Evolutionary conservation across 331 rosid genomes (phyloP).

Genomic region (Quercus lobata): DNA sequence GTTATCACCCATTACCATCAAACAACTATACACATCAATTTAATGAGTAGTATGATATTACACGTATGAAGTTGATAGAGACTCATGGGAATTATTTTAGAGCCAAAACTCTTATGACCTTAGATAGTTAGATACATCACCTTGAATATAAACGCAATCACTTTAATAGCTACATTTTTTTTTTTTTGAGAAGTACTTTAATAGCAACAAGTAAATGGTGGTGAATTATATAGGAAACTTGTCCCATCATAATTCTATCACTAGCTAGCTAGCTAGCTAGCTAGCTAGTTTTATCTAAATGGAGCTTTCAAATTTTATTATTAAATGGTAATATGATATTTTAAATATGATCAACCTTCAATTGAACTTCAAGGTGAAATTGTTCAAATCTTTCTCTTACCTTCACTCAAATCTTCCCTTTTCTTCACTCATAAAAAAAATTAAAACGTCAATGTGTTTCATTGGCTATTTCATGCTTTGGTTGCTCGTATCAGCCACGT

Average conservation of each 20-base stretch:
- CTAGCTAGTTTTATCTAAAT: neutral
- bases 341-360: neutral
- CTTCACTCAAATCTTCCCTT: too few species aligned
- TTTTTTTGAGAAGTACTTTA: too few species aligned
- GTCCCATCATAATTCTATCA: neutral
- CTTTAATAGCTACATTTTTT: neutral
- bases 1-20: too few species aligned
- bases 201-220: too few species aligned
- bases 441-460: neutral
- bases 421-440: too few species aligned
- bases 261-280: neutral
- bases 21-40: too few species aligned
- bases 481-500: neutral
- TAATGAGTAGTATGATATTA: too few species aligned
- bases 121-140: neutral
- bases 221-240: neutral
- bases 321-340: neutral
- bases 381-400: too few species aligned
- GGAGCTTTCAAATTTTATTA: neutral
- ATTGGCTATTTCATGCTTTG: neutral
- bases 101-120: neutral
- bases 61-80: neutral
- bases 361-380: too few species aligned
- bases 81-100: neutral
- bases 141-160: neutral